Evolutionary conservation across 1,284 basidiomycete genomes (phyloP), one percentile per base, ranked within the genome.

Genomic region (Moniliophthora roreri): DNA sequence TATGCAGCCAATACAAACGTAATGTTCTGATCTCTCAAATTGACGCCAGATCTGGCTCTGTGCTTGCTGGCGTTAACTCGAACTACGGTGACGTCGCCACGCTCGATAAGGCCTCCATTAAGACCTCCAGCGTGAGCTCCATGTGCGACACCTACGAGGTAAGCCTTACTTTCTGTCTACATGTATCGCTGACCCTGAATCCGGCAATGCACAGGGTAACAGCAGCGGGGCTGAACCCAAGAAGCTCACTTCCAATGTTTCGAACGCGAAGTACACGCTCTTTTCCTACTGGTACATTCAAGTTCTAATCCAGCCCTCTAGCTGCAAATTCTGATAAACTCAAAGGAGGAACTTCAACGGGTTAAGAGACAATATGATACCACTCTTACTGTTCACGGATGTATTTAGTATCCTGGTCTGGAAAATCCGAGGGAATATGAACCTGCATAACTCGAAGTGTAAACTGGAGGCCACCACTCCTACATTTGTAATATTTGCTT

Each of bases 61-160:
- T 46, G 15, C 35, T 58, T 34, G 56, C 56, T 8, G 56, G 56
- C 28, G 41, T 58, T 37, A 58, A 58, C 48, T 55, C 53, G 35
- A 58, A 58, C 53, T 58, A 47, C 38, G 56, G 56, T 11, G 56
- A 58, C 37, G 47, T 50, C 24, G 56, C 56, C 4, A 23, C 18
- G n/a, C 38, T 58, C 45, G 45, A 48, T 42, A 32, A n/a, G 7
- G 18, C 32, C 7, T 32, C 34, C 9, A 18, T 32, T 34, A 36
- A 48, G 34, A 32, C 36, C 16, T 32, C 47, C n/a, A 24, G 28
- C 20, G 47, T 48, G 6, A 24, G 37, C 9, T 48, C 47, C 23
- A 36, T 48, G n/a, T 48, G 47, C 37, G 47, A 48, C 23, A 48
- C 47, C 10, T 48, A 37, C 34, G 7, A 48, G 47, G 47, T 48